Conservation (phyloP, 2,329 filamentous ascomycete species). For the Venturia nashicola region DNA sequence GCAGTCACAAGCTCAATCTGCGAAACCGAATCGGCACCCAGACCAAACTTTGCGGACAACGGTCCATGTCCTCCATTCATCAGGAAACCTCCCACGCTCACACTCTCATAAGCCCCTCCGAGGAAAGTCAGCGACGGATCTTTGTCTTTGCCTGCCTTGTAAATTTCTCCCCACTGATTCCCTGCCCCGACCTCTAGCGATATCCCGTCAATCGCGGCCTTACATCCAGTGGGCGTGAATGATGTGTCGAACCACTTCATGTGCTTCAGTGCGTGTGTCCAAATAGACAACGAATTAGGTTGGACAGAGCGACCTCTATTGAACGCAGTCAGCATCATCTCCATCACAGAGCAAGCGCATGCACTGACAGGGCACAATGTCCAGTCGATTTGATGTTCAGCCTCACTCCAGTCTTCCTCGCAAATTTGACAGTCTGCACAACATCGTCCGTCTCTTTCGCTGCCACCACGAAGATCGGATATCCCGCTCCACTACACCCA, state of each 20-base stretch:
- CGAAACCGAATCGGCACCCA: slow-evolving; percentile 16
- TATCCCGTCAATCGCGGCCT: slow-evolving; percentile 1
- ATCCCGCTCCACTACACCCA: slow-evolving; percentile 2
- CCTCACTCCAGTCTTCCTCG: slow-evolving; percentile 6
- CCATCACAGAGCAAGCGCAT: not conserved
- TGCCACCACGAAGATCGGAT: slow-evolving; percentile 8
- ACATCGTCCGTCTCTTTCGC: slow-evolving; percentile 7
- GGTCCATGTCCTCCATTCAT: slow-evolving; percentile 22
- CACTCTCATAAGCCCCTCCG: not conserved
- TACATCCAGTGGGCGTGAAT: slow-evolving; percentile 7
- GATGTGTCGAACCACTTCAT: slow-evolving; percentile 4
- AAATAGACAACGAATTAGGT: slow-evolving; percentile 9
- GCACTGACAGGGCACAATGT: slow-evolving; percentile 3
- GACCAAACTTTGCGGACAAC: slow-evolving; percentile 20
- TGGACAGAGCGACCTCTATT: not conserved
- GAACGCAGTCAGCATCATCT: not conserved
- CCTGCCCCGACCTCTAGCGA: slow-evolving; percentile 6
- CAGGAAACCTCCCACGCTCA: slow-evolving; percentile 7
- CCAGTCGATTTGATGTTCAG: slow-evolving; percentile 10
- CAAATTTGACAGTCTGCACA: slow-evolving; percentile 5
- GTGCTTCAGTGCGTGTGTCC: slow-evolving; percentile 6
- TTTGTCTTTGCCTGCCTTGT: not conserved
- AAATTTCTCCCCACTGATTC: slow-evolving; percentile 4
- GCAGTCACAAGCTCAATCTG: slow-evolving; percentile 27
- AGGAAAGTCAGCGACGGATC: not conserved